Conservation (phyloP, 768 basidiomycete genomes). For the Lactifluus piperatus region DNA sequence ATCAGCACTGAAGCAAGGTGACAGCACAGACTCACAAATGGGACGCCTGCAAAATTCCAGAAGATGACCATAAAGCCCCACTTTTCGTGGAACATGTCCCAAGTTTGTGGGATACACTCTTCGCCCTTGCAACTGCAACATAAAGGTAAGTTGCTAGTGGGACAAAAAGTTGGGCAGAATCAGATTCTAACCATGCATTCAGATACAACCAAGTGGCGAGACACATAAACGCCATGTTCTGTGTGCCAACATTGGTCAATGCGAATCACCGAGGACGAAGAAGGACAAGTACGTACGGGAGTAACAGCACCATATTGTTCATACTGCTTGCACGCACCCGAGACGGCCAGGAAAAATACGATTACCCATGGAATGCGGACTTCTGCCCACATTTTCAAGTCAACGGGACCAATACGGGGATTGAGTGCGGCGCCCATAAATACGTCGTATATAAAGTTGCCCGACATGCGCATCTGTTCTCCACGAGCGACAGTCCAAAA, state of each 20-base stretch:
- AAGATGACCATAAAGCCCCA: conserved; percentile 99
- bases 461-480: conserved; percentile 87
- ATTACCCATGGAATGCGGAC: conserved; percentile 96
- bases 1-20: background rate
- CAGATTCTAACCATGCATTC: conserved; percentile 69
- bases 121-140: conserved; percentile 73
- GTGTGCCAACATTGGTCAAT: background rate
- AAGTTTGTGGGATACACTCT: conserved; percentile 92
- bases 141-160: background rate
- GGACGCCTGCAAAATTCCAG: conserved; percentile 93
- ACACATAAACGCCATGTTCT: conserved; percentile 98
- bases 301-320: conserved; percentile 88
- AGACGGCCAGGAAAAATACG: conserved; percentile 87
- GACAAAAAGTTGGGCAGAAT: background rate
- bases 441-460: conserved; percentile 87
- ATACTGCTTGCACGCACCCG: conserved; percentile 93
- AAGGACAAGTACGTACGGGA: conserved; percentile 45
- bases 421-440: conserved; percentile 97
- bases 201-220: conserved; percentile 94
- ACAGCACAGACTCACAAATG: conserved; percentile 53
- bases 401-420: conserved; percentile 83
- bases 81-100: conserved; percentile 99
- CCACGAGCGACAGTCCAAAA: conserved; percentile 68
- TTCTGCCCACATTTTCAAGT: conserved; percentile 98
- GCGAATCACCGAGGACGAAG: background rate